Evolutionary conservation across 768 basidiomycete genomes (phyloP).

Genomic region (Tylopilus felleus): DNA sequence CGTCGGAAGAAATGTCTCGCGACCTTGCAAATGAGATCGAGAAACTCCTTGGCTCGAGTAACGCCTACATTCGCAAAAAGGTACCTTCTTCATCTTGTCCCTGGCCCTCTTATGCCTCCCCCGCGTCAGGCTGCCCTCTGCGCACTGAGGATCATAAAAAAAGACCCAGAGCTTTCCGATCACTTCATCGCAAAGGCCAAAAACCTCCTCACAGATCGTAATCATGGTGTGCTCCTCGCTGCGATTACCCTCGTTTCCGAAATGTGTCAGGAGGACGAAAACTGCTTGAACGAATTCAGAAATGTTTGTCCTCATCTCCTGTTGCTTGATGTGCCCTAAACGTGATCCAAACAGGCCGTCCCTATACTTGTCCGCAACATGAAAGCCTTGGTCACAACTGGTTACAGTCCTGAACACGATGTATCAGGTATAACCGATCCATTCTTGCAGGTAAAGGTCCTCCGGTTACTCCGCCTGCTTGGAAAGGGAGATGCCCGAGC

Average conservation of each 20-base stretch:
- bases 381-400: slow-evolving; percentile 92
- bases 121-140: slow-evolving; percentile 81
- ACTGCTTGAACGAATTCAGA: slow-evolving; percentile 79
- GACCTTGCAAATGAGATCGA: slow-evolving; percentile 98
- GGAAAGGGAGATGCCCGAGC: slow-evolving; percentile 82
- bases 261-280: slow-evolving; percentile 80
- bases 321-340: slow-evolving; percentile 5
- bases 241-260: slow-evolving; percentile 93
- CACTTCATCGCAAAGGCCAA: slow-evolving; percentile 89
- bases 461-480: slow-evolving; percentile 84
- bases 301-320: slow-evolving; percentile 53
- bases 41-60: slow-evolving; percentile 94
- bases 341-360: slow-evolving; percentile 60
- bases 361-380: slow-evolving; percentile 92
- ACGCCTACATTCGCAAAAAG: slow-evolving; percentile 99
- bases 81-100: slow-evolving; percentile 35
- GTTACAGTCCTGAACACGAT: slow-evolving; percentile 97
- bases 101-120: neutral
- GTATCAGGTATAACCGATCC: slow-evolving; percentile 99
- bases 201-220: slow-evolving; percentile 88
- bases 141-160: slow-evolving; percentile 89
- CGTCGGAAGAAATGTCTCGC: slow-evolving; percentile 99
- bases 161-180: slow-evolving; percentile 93
- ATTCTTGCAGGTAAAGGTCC: slow-evolving; percentile 89
- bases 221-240: slow-evolving; percentile 94